Conservation (phyloP, 2,329 filamentous ascomycete genomes). For the Epichloe elymi region DNA sequence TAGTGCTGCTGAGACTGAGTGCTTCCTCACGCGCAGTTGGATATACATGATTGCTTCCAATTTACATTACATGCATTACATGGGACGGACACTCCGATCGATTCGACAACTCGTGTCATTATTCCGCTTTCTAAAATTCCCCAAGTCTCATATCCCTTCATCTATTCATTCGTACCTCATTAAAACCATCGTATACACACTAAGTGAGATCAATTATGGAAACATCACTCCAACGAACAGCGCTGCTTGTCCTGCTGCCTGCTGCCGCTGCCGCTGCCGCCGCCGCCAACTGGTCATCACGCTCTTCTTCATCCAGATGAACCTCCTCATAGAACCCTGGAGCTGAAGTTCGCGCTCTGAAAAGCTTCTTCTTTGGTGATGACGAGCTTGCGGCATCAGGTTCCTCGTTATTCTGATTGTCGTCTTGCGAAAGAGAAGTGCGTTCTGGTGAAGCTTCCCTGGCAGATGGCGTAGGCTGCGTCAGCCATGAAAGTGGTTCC, state of each 20-base stretch:
- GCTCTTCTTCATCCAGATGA: conserved; percentile 14
- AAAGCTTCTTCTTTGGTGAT: conserved; percentile 23
- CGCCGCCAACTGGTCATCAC: conserved; percentile 11
- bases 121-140: no score
- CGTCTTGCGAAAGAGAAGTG: background rate
- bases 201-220: conserved; percentile 21
- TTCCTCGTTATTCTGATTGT: background rate
- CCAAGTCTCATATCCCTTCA: no score
- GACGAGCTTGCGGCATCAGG: conserved; percentile 4
- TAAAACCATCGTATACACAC: background rate
- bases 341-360: conserved; percentile 23
- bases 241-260: conserved; percentile 8
- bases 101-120: no score
- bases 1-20: no score
- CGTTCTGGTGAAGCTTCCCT: background rate
- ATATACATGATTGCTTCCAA: no score
- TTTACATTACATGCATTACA: no score
- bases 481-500: conserved; percentile 1
- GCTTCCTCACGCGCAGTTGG: no score
- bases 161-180: no score
- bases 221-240: conserved; percentile 19
- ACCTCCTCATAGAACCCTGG: conserved; percentile 27
- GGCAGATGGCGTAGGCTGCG: background rate
- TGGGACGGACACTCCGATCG: no score
- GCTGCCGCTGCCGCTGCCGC: conserved; percentile 6